A percentile compares a stretch with the other conserved stretches of the same genome.
These are phyloP conservation scores for Saturnispora bothae DNA, from an alignment of 805 yeast genomes.

Conservation along the genomic window DNA sequence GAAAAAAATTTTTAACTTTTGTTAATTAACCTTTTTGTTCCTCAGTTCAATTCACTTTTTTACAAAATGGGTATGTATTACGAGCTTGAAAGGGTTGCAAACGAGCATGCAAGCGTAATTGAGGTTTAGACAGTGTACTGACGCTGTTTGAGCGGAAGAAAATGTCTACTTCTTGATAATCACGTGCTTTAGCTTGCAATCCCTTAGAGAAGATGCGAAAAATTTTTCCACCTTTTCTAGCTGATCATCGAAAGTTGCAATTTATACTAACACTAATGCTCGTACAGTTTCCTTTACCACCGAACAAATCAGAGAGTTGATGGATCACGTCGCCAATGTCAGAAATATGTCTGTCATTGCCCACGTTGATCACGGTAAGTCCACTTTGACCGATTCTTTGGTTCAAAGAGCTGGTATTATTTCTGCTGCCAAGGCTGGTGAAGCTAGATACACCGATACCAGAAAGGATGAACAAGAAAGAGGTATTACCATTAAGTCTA, in stretches of 20 bases:
- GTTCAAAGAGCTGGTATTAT: constrained; percentile 99
- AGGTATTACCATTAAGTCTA: constrained; percentile 99
- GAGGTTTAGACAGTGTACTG: too few species aligned
- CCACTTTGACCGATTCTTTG: constrained; percentile 97
- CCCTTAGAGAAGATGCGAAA: too few species aligned
- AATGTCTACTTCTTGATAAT: too few species aligned
- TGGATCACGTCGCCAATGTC: constrained; percentile 99
- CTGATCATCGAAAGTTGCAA: too few species aligned
- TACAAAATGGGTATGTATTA: constrained; percentile 6
- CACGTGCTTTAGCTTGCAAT: too few species aligned
- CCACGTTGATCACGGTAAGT: constrained; percentile 99
- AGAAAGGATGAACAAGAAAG: constrained; percentile 99
- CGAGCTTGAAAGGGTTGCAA: background rate
- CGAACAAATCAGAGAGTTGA: constrained; percentile 94
- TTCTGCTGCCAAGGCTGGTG: constrained; percentile 99
- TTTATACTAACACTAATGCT: too few species aligned
- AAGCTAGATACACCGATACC: constrained; percentile 99
- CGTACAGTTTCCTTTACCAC: constrained; percentile 47
- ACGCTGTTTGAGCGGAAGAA: too few species aligned
- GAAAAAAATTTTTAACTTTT: constrained; percentile 2
- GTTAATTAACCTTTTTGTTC: background rate
- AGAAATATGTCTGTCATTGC: constrained; percentile 99
- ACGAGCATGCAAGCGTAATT: too few species aligned
- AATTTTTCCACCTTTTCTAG: too few species aligned
- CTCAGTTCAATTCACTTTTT: constrained; percentile 4